Evolutionary conservation across 148 eudicot genomes (phyloP).

Genomic region (Vaccinium corymbosum): DNA sequence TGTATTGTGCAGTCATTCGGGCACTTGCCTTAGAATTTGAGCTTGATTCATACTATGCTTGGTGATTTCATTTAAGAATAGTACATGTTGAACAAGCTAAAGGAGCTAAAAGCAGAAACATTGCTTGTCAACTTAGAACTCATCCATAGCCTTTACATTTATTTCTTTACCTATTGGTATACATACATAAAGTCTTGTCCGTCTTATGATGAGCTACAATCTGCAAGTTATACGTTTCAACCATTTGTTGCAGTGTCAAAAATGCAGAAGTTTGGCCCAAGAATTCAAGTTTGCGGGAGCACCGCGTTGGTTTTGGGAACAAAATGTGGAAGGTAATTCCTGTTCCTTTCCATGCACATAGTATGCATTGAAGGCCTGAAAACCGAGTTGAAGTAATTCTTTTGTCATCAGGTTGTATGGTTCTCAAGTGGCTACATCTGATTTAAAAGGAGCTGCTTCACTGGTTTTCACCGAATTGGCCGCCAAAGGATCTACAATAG

Average conservation of each 20-base stretch:
- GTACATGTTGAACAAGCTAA: neutral
- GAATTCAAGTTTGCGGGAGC: conserved; percentile 16
- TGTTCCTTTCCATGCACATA: neutral
- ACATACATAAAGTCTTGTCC: neutral
- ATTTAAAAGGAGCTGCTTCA: conserved; percentile 24
- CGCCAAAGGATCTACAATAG: conserved; percentile 22
- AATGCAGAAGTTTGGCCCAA: conserved; percentile 29
- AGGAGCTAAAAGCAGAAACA: neutral
- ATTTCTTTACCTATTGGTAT: neutral
- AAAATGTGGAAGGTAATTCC: conserved; percentile 4
- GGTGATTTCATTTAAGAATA: neutral
- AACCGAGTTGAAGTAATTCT: neutral
- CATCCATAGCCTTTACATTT: too few relatives aligned
- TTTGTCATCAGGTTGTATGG: conserved; percentile 15
- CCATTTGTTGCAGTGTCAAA: conserved; percentile 15
- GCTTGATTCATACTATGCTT: neutral
- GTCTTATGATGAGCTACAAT: neutral
- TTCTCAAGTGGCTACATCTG: conserved; percentile 18
- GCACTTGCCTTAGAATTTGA: neutral
- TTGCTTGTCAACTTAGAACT: neutral
- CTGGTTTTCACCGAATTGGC: conserved; percentile 27
- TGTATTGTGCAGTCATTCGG: neutral
- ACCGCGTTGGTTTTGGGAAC: conserved; percentile 20
- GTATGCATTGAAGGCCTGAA: neutral
- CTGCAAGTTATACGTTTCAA: neutral